These are phyloP conservation scores for Kodamaea ohmeri DNA, from an alignment of 1,139 yeast genomes.

Conservation along the genomic window DNA sequence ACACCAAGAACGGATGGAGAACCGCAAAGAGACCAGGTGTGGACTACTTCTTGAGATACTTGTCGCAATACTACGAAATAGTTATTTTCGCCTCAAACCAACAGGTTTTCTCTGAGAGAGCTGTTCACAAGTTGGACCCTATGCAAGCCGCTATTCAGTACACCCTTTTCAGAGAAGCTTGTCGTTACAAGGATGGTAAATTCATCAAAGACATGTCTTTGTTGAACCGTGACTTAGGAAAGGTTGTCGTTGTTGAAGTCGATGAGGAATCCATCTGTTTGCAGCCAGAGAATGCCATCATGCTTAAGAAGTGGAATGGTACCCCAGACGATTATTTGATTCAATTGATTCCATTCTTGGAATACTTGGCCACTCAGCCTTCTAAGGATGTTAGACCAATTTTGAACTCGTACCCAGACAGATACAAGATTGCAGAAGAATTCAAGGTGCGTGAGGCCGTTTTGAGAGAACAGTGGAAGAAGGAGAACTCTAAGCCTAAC, in stretches of 20 bases:
- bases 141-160: conserved; percentile 85
- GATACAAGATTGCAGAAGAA: conserved; percentile 65
- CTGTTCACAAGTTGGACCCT: conserved; percentile 88
- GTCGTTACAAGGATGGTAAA: conserved; percentile 86
- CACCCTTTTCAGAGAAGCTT: conserved; percentile 86
- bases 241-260: conserved; percentile 77
- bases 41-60: conserved; percentile 91
- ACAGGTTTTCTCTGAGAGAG: conserved; percentile 81
- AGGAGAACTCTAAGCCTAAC: conserved; percentile 57
- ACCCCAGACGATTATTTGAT: conserved; percentile 74
- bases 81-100: conserved; percentile 85
- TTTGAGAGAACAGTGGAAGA: conserved; percentile 65
- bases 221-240: conserved; percentile 85
- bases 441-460: conserved; percentile 72
- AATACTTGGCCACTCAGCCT: conserved; percentile 91
- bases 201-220: conserved; percentile 81
- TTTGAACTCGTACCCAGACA: conserved; percentile 63
- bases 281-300: conserved; percentile 92
- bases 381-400: conserved; percentile 89
- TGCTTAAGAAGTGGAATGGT: conserved; percentile 85
- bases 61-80: conserved; percentile 93
- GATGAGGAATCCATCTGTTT: conserved; percentile 68
- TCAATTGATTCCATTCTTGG: conserved; percentile 85
- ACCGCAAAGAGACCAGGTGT: conserved; percentile 98
- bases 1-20: conserved; percentile 92